A percentile compares a stretch with the other conserved stretches of the same genome.
Conservation (phyloP, 495 filamentous ascomycete genomes). For the Entonaema liquescens region DNA sequence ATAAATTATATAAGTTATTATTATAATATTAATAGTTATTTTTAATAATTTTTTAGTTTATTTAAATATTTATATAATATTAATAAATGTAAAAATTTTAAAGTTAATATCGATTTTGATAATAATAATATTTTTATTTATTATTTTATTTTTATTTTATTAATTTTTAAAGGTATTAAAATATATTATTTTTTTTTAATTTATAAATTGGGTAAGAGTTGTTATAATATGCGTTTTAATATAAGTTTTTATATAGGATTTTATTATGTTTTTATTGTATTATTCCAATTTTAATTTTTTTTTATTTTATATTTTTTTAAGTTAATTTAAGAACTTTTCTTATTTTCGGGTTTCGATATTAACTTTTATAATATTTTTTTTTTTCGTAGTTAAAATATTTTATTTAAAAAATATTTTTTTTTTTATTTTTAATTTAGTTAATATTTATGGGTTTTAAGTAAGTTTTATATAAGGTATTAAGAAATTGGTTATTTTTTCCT, state of each 20-base stretch:
- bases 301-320: neutral
- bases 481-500: too few species aligned
- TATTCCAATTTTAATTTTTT: neutral
- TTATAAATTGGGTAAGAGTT: too few species aligned
- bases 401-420: too few species aligned
- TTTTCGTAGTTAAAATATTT: neutral
- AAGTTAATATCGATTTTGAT: too few species aligned
- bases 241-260: too few species aligned
- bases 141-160: too few species aligned
- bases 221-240: too few species aligned
- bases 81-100: neutral
- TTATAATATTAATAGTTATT: neutral
- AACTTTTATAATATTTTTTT: neutral
- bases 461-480: too few species aligned
- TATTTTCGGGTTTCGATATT: neutral
- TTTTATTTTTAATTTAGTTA: neutral
- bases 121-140: too few species aligned
- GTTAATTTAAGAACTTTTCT: neutral
- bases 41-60: neutral
- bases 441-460: neutral
- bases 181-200: too few species aligned
- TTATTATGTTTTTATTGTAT: neutral
- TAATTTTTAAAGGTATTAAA: too few species aligned
- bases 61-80: too few species aligned
- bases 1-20: neutral